Percentiles rank a stretch among this genome's conserved stretches.
phyloP scores from a whole-genome alignment of 164 flowering plant species.

The Taxillus chinensis region DNA sequence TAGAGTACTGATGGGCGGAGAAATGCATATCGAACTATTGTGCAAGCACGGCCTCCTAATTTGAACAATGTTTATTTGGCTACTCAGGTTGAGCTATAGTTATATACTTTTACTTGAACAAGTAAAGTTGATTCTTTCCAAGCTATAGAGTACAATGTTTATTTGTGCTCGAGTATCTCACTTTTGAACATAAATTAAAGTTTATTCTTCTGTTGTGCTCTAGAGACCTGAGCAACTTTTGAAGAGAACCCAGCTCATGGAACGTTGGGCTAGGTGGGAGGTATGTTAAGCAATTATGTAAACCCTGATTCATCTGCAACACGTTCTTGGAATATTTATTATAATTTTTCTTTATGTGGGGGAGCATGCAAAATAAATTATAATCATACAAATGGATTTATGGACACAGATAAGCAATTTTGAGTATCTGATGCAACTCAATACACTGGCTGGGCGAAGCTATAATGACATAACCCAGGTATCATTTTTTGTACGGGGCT shows the following conservation, averaged over 20 bases:
- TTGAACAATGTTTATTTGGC: conserved; percentile 89
- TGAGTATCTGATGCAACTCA: conserved; percentile 95
- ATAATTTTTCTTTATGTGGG: not conserved
- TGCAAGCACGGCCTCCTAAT: conserved; percentile 89
- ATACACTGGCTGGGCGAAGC: conserved; percentile 97
- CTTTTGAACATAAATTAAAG: not conserved
- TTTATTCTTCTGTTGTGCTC: conserved; percentile 9
- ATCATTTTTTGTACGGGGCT: conserved; percentile 2
- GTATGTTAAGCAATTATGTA: conserved; percentile 21
- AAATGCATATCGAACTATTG: conserved; percentile 90
- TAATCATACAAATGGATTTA: too few relatives aligned
- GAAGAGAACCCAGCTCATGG: conserved; percentile 95
- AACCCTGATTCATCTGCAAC: not conserved
- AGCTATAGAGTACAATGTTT: too few relatives aligned
- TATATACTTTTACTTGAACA: not conserved
- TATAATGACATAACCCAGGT: conserved; percentile 99
- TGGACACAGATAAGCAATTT: conserved; percentile 92
- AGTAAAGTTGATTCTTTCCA: not conserved
- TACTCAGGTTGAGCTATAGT: conserved; percentile 53
- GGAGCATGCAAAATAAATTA: too few relatives aligned
- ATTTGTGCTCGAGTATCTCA: not conserved
- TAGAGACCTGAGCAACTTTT: conserved; percentile 96
- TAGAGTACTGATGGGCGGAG: conserved; percentile 75
- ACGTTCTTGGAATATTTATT: conserved; percentile 3
- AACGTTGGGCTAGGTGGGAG: conserved; percentile 99